phyloP scores from a whole-genome alignment of 805 yeast genomes.

The Starmerella vaccinii region DNA sequence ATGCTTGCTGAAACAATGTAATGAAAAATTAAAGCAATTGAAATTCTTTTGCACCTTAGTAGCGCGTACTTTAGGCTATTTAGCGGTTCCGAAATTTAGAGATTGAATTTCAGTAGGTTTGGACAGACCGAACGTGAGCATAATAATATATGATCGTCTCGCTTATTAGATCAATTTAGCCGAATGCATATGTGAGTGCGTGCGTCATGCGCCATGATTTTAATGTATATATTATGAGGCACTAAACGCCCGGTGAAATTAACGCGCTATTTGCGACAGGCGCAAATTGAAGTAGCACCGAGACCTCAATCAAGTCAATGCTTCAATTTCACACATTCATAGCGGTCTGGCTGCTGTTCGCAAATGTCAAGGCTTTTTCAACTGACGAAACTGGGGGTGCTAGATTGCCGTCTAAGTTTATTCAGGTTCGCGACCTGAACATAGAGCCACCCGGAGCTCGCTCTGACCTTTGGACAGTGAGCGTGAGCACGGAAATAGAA shows the following conservation, averaged over 20 bases:
- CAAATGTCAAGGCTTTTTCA: not conserved
- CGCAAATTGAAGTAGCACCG: not conserved
- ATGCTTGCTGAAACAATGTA: too few relatives aligned
- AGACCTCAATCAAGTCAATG: not conserved
- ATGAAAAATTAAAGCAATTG: too few relatives aligned
- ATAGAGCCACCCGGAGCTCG: not conserved
- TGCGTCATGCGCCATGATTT: not conserved
- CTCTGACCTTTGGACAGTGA: not conserved
- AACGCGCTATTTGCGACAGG: not conserved
- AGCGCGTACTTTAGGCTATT: too few relatives aligned
- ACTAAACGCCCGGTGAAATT: not conserved
- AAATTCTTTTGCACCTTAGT: too few relatives aligned
- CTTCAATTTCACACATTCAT: not conserved
- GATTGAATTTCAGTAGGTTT: not conserved
- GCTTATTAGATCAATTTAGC: not conserved
- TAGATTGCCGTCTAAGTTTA: not conserved
- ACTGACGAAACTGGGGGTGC: not conserved
- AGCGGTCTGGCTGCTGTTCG: not conserved
- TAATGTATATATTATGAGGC: not conserved
- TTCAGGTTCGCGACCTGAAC: not conserved
- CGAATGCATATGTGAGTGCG: not conserved
- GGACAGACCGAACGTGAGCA: not conserved
- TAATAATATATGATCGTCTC: not conserved
- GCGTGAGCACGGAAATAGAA: not conserved
- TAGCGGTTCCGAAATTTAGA: too few relatives aligned